Percentiles rank a stretch among this genome's conserved stretches.
Evolutionary conservation across 2,329 filamentous ascomycete genomes (phyloP).

Genomic region (Fusarium anthophilum): DNA sequence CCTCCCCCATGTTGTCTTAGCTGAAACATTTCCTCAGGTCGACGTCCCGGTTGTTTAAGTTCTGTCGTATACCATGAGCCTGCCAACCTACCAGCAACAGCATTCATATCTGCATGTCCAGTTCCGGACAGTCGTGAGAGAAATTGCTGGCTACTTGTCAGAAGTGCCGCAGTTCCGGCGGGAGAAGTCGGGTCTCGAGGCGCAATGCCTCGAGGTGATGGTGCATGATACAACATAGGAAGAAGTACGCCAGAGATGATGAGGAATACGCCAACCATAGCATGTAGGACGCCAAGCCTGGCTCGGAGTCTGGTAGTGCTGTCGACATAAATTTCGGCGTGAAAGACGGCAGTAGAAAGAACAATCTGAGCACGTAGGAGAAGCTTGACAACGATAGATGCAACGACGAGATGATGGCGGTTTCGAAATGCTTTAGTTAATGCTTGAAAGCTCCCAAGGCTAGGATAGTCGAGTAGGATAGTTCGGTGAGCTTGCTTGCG

Average conservation of each 20-base stretch:
- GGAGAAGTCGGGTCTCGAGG: slow-evolving; percentile 43
- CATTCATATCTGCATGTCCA: slow-evolving; percentile 36
- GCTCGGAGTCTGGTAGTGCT: slow-evolving; percentile 30
- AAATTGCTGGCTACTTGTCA: slow-evolving; percentile 40
- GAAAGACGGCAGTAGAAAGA: slow-evolving; percentile 42
- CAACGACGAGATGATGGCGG: slow-evolving; percentile 42
- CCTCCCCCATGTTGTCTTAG: slow-evolving; percentile 39
- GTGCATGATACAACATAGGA: slow-evolving; percentile 43
- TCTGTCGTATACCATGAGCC: slow-evolving; percentile 44
- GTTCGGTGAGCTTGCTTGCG: slow-evolving; percentile 43
- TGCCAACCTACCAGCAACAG: slow-evolving; percentile 34
- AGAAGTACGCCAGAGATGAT: slow-evolving; percentile 30
- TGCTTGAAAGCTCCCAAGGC: slow-evolving; percentile 35
- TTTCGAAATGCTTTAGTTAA: slow-evolving; percentile 33
- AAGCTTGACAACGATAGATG: slow-evolving; percentile 34
- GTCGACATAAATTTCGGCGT: slow-evolving; percentile 32
- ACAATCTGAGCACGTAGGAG: slow-evolving; percentile 40
- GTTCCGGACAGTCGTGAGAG: slow-evolving; percentile 36
- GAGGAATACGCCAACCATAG: slow-evolving; percentile 38
- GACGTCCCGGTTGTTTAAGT: slow-evolving; percentile 33
- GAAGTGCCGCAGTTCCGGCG: slow-evolving; percentile 40
- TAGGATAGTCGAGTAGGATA: slow-evolving; percentile 42
- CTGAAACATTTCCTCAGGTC: slow-evolving; percentile 40
- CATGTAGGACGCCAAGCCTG: slow-evolving; percentile 35
- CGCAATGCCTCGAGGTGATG: slow-evolving; percentile 38